Evolutionary conservation across 805 yeast species (phyloP), one percentile per base, ranked within the genome.

Genomic region (Candida oleophila): DNA sequence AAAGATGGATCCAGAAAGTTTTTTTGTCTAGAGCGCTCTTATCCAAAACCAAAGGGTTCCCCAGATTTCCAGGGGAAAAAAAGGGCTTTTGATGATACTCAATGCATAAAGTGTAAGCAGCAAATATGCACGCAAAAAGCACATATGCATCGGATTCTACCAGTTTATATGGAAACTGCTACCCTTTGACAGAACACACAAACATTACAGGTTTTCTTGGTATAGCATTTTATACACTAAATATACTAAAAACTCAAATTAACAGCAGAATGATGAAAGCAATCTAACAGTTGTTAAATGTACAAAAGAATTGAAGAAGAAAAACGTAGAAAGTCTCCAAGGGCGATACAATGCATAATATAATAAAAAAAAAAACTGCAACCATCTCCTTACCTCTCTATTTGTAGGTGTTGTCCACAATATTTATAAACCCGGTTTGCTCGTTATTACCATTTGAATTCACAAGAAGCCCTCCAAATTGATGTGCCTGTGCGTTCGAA

Each of bases 401-500:
- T n/a, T n/a, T 19, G 32, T 42, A 42, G 14, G 45, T 33, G 35
- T 20, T 42, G 16, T 42, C 45, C 45, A 42, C 22, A 30, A 42
- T 34, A n/a, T 42, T 42, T 28, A 42, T 35, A 20, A n/a, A 42
- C 8, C 45, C 45, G 16, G 33, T 7, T 35, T 42, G 45, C 3
- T 42, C 40, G 25, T 15, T 22, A 22, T 34, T 36, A 5, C 40
- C 40, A 19, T 7, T 19, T 11, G 36, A n/a, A n/a, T 35, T 35
- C 18, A 42, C 39, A 30, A 41, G 35, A 3, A 30, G 20, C 3
- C 43, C 43, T 11, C 43, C 43, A 41, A 33, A 39, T 18, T 44
- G 50, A 36, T 48, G 48, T 16, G 19, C 38, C 38, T 34, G 43
- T 36, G 32, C 22, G 35, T 30, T 37, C 15, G 22, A 19, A 44